phyloP scores from a whole-genome alignment of 2,329 filamentous ascomycete genomes.

The Cadophora sp. region DNA sequence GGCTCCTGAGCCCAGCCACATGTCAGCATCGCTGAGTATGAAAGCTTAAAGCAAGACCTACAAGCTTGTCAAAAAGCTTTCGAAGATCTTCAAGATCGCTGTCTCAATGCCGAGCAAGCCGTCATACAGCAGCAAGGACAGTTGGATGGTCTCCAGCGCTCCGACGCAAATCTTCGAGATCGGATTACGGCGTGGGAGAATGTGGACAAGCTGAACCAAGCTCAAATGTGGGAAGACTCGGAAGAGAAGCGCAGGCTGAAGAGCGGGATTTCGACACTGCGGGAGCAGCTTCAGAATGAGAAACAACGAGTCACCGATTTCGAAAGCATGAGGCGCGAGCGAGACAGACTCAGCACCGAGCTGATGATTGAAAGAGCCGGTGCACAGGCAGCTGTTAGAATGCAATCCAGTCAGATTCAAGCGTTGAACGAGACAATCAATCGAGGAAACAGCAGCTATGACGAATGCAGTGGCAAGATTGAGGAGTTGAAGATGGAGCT shows the following conservation, averaged over 20 bases:
- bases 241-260: background rate
- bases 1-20: background rate
- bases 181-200: background rate
- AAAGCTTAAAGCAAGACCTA: background rate
- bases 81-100: background rate
- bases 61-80: no score
- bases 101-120: background rate
- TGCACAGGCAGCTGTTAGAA: background rate
- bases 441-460: background rate
- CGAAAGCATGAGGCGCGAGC: background rate
- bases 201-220: background rate
- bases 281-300: background rate
- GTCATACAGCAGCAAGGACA: background rate
- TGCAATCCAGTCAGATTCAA: background rate
- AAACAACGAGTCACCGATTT: background rate
- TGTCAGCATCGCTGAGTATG: background rate
- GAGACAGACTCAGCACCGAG: background rate
- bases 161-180: background rate
- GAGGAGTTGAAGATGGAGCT: background rate
- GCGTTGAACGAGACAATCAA: background rate
- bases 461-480: background rate
- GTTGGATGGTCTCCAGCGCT: background rate
- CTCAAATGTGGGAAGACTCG: background rate
- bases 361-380: background rate
- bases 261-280: background rate